Evolutionary conservation across 2,329 filamentous ascomycete species (phyloP), one percentile per base, ranked within the genome.

Genomic region (Phaeoacremonium minimum): DNA sequence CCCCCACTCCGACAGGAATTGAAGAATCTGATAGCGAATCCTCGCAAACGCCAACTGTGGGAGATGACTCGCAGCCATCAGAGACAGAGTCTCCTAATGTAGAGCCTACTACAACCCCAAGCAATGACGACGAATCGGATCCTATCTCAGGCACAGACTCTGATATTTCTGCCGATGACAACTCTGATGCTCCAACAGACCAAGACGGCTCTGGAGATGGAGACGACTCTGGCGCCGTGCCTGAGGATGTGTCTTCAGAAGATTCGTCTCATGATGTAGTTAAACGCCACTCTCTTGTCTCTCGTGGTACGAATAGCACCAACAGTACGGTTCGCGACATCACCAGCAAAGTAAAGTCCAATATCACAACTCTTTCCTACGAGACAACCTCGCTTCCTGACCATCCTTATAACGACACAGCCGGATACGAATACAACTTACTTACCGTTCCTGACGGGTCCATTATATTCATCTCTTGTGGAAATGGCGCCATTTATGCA

Each of bases 401-500:
- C 7, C 15, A 22, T 9, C 32, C 45, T 6, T 55, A 48, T 43
- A 48, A 46, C 36, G 30, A 41, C 15, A 42, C 36, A 15, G 22
- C 43, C 33, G 44, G 43, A 29, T 48, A 45, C 31, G 45, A 46
- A 16, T 49, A 46, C 32, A 40, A 45, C 4, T 42, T 47, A 0
- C 42, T 56, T 6, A 33, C 52, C 15, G 48, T 49, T 35, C 36
- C 45, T 5, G 17, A 15, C 6, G 36, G 22, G 13, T 43, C 38
- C 11, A 44, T 40, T 39, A 48, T 50, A 35, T 28, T 61, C 18
- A 34, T 53, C n/a, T 48, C 52, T 4, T 63, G 57, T 52, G 45
- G 42, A 42, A 50, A 59, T 41, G 55, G 55, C 38, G 60, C 59
- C 43, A n/a, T 59, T n/a, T 60, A 60, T 38, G 48, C 46, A 15